Percentiles rank a stretch among this genome's conserved stretches.
Evolutionary conservation across 1,284 basidiomycete species (phyloP).

Genomic region (Thelephora terrestris): DNA sequence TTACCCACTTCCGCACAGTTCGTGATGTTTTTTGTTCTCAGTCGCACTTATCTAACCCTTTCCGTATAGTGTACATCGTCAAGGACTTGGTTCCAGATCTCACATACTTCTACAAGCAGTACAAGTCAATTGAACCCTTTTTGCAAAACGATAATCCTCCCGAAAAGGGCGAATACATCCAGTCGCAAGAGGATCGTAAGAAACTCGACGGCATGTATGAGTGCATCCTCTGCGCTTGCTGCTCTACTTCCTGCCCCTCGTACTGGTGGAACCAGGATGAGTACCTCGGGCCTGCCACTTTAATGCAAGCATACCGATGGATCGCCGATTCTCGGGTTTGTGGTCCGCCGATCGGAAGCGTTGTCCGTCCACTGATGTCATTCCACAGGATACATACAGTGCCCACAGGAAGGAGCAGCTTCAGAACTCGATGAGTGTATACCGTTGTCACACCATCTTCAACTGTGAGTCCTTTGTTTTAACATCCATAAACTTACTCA

Average conservation of each 20-base stretch:
- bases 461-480: constrained; percentile 43
- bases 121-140: constrained; percentile 97
- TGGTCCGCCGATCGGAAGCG: constrained; percentile 10
- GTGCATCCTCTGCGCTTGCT: constrained; percentile 91
- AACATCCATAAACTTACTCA: background rate
- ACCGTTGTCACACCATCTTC: constrained; percentile 94
- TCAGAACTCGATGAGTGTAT: constrained; percentile 92
- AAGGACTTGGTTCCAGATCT: constrained; percentile 94
- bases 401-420: constrained; percentile 84
- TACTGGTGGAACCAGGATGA: constrained; percentile 99
- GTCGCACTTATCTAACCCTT: background rate
- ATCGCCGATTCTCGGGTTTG: constrained; percentile 90
- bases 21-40: constrained; percentile 22
- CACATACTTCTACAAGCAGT: constrained; percentile 96
- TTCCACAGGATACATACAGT: constrained; percentile 62
- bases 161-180: constrained; percentile 74
- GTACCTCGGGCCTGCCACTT: constrained; percentile 93
- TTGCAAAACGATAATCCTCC: constrained; percentile 89
- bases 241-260: constrained; percentile 90
- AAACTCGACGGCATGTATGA: constrained; percentile 98
- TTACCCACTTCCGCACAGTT: constrained; percentile 97
- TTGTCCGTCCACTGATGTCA: constrained; percentile 1
- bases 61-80: constrained; percentile 87
- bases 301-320: constrained; percentile 96
- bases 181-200: constrained; percentile 85